These are phyloP conservation scores for Colletotrichum chlorophyti DNA, from an alignment of 2,329 filamentous ascomycete species.

Conservation along the genomic window DNA sequence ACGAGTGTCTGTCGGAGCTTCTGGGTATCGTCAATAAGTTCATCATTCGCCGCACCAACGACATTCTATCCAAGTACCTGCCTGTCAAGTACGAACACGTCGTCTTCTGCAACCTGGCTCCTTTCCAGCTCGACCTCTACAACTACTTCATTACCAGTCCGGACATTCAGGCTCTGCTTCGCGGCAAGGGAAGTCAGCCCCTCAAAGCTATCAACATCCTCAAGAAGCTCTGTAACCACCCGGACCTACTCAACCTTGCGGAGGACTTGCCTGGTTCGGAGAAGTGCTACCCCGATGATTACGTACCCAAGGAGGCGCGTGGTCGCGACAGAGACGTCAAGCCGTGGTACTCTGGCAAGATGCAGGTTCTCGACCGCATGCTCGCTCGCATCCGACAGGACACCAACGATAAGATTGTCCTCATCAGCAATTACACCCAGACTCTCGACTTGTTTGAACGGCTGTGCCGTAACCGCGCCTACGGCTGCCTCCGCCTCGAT, in stretches of 20 bases:
- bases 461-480: constrained; percentile 83
- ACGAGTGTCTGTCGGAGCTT: constrained; percentile 82
- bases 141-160: constrained; percentile 97
- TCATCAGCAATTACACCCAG: constrained; percentile 98
- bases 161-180: constrained; percentile 88
- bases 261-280: constrained; percentile 90
- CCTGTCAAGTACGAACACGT: constrained; percentile 99
- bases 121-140: constrained; percentile 92
- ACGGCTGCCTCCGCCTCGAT: constrained; percentile 88
- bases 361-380: constrained; percentile 98
- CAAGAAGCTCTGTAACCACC: constrained; percentile 98
- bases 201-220: constrained; percentile 95
- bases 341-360: constrained; percentile 96
- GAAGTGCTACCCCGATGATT: constrained; percentile 81
- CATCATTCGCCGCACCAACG: constrained; percentile 96
- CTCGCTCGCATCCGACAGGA: constrained; percentile 92
- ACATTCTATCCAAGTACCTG: constrained; percentile 96
- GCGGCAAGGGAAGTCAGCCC: constrained; percentile 94
- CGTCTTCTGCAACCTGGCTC: constrained; percentile 93
- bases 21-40: constrained; percentile 93
- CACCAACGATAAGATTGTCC: constrained; percentile 98
- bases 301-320: constrained; percentile 83
- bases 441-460: constrained; percentile 94
- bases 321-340: constrained; percentile 93
- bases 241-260: constrained; percentile 84